Conservation (phyloP, 768 basidiomycete species). For the Suillus occidentalis region DNA sequence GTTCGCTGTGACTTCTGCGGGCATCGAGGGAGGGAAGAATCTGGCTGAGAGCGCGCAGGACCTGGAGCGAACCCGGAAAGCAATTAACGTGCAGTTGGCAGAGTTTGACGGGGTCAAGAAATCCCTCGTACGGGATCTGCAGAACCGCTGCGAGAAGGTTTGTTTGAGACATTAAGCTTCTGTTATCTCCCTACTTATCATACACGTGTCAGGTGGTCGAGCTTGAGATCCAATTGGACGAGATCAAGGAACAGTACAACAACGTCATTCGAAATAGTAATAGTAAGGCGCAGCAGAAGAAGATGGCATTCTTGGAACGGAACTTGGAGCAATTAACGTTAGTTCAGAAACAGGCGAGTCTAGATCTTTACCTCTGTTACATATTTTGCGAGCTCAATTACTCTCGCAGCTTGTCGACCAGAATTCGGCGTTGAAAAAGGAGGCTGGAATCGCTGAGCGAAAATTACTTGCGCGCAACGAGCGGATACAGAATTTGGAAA, state of each 20-base stretch:
- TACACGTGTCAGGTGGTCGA: slow-evolving; percentile 79
- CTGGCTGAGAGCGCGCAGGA: slow-evolving; percentile 97
- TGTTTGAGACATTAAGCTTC: slow-evolving; percentile 13
- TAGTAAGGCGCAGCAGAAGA: slow-evolving; percentile 97
- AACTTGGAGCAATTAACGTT: slow-evolving; percentile 93
- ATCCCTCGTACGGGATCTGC: slow-evolving; percentile 96
- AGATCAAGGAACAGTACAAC: slow-evolving; percentile 98
- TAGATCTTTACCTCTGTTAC: neutral
- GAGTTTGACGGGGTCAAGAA: slow-evolving; percentile 99
- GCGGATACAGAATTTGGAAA: slow-evolving; percentile 95
- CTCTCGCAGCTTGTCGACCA: slow-evolving; percentile 88
- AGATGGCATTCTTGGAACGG: slow-evolving; percentile 97
- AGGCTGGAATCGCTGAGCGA: slow-evolving; percentile 94
- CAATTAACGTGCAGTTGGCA: slow-evolving; percentile 95
- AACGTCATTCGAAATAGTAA: slow-evolving; percentile 98
- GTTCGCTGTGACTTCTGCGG: slow-evolving; percentile 94
- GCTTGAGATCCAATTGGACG: slow-evolving; percentile 97
- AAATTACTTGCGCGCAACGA: slow-evolving; percentile 96
- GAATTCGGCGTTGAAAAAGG: slow-evolving; percentile 95
- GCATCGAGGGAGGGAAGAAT: slow-evolving; percentile 95
- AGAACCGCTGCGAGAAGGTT: slow-evolving; percentile 99
- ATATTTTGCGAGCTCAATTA: slow-evolving; percentile 16
- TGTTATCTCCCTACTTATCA: slow-evolving; percentile 8
- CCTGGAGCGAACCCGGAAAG: slow-evolving; percentile 93
- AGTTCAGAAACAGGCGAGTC: slow-evolving; percentile 91